Evolutionary conservation across 805 yeast species (phyloP).

Genomic region (Hanseniaspora lindneri): DNA sequence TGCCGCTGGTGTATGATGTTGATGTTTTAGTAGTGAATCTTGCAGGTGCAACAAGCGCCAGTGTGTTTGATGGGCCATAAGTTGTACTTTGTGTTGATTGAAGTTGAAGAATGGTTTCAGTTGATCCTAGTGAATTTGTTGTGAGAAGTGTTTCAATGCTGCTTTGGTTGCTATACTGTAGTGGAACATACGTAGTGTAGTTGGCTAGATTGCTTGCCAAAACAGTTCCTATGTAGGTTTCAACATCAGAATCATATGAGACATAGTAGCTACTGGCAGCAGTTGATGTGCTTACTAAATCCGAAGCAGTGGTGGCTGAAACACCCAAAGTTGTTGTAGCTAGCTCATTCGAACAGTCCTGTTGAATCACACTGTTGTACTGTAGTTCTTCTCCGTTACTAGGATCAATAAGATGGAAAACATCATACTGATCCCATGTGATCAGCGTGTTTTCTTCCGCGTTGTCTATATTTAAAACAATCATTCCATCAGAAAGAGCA

Average conservation of each 20-base stretch:
- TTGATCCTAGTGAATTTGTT: constrained; percentile 1
- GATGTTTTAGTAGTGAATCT: neutral
- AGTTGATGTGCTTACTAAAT: constrained; percentile 2
- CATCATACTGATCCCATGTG: constrained; percentile 23
- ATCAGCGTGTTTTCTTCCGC: constrained; percentile 18
- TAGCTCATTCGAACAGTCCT: constrained; percentile 18
- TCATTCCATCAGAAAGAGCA: constrained; percentile 23
- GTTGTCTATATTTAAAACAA: constrained; percentile 20
- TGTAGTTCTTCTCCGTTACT: constrained; percentile 18
- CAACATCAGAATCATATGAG: neutral
- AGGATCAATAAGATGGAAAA: constrained; percentile 21
- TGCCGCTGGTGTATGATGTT: neutral
- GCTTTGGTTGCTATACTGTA: neutral
- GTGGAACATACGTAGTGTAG: constrained; percentile 12
- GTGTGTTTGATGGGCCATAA: constrained; percentile 6
- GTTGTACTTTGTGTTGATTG: constrained; percentile 1
- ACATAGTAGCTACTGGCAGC: constrained; percentile 2
- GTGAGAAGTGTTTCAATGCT: neutral
- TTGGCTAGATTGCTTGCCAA: neutral
- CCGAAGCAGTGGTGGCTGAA: neutral
- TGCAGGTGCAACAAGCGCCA: constrained; percentile 8
- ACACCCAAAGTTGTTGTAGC: constrained; percentile 1
- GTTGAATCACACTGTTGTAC: constrained; percentile 20
- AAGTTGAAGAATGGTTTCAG: neutral
- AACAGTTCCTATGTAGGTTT: constrained; percentile 13